These are phyloP conservation scores for Pseudocohnilembus persalinus DNA, from an alignment of 169 alveolate species.

Conservation along the genomic window DNA sequence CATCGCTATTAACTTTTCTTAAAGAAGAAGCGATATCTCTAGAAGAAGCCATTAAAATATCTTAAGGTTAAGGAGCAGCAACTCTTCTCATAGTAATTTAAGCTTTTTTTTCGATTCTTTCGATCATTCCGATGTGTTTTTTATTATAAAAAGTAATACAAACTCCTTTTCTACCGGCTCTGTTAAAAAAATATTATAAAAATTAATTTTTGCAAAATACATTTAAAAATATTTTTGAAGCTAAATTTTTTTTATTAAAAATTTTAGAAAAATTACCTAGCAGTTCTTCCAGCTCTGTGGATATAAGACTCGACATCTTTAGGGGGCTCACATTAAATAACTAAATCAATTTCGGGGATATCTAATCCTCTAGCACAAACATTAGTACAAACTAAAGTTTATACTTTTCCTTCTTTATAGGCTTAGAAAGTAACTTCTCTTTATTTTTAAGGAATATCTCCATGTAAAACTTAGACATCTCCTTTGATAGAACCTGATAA, in stretches of 20 bases:
- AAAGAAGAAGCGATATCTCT: slow-evolving; percentile 64
- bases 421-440: slow-evolving; percentile 88
- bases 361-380: slow-evolving; percentile 94
- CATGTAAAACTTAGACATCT: slow-evolving; percentile 87
- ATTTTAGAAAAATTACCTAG: too few species aligned
- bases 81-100: slow-evolving; percentile 71
- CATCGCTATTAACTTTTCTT: slow-evolving; percentile 63
- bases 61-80: slow-evolving; percentile 82
- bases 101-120: slow-evolving; percentile 72
- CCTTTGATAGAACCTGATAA: slow-evolving; percentile 55
- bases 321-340: slow-evolving; percentile 84
- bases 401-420: slow-evolving; percentile 82
- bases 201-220: too few species aligned
- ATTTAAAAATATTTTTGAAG: too few species aligned
- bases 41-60: slow-evolving; percentile 69
- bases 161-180: slow-evolving; percentile 81
- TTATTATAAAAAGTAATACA: slow-evolving; percentile 78
- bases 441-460: slow-evolving; percentile 89
- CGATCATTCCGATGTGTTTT: slow-evolving; percentile 57
- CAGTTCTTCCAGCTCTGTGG: slow-evolving; percentile 87
- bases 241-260: too few species aligned
- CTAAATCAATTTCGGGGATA: slow-evolving; percentile 86
- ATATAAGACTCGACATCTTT: slow-evolving; percentile 80
- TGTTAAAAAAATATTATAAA: too few species aligned
- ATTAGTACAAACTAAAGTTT: slow-evolving; percentile 90